Evolutionary conservation across 1,284 basidiomycete species (phyloP).

Genomic region (Heterobasidion parviporum): DNA sequence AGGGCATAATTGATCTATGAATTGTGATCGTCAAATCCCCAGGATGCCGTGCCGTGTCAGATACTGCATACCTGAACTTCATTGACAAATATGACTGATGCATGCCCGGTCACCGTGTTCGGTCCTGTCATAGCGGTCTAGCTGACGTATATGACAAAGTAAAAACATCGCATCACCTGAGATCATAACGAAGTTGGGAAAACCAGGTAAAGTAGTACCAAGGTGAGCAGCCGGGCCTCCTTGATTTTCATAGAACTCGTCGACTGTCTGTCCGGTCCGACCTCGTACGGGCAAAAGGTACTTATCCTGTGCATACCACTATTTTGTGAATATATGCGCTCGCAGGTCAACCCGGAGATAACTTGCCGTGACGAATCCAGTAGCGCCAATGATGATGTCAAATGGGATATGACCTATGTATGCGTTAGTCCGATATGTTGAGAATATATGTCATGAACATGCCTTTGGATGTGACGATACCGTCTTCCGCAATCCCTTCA

Average conservation of each 20-base stretch:
- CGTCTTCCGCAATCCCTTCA: constrained; percentile 24
- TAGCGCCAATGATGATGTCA: constrained; percentile 24
- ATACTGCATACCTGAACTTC: constrained; percentile 28
- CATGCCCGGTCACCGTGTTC: constrained; percentile 37
- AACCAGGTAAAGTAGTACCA: constrained; percentile 26
- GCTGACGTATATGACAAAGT: not conserved
- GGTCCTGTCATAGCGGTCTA: constrained; percentile 27
- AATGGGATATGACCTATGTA: constrained; percentile 16
- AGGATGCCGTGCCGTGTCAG: not conserved
- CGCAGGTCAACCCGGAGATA: not conserved
- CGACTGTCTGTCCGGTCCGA: constrained; percentile 17
- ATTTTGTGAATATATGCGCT: not conserved
- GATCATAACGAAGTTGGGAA: constrained; percentile 30
- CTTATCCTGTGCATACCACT: constrained; percentile 14
- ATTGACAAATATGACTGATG: constrained; percentile 35
- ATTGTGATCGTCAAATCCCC: not conserved
- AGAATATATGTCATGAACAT: not conserved
- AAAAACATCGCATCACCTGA: constrained; percentile 1
- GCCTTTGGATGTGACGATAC: constrained; percentile 29
- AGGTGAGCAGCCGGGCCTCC: constrained; percentile 26
- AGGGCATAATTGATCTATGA: constrained; percentile 29
- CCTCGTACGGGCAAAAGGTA: constrained; percentile 21
- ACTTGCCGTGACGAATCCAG: constrained; percentile 20
- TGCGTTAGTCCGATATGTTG: not conserved
- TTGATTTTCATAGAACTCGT: constrained; percentile 24